Conservation (phyloP, 495 filamentous ascomycete species). For the Lineolata rhizophorae region DNA sequence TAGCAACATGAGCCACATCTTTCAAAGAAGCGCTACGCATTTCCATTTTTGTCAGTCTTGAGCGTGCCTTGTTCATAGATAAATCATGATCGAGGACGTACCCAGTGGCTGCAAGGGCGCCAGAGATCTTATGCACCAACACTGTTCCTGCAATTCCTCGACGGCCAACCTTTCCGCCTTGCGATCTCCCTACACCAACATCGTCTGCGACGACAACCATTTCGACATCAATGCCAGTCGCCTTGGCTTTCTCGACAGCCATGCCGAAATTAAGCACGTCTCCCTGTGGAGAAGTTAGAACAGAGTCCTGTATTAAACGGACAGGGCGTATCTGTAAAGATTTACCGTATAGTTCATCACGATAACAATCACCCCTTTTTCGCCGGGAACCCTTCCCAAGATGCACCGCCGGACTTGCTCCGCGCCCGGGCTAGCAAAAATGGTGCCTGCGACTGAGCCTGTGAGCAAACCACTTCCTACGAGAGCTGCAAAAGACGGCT, state of each 20-base stretch:
- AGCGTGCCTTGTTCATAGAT: not conserved
- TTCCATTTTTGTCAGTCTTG: not conserved
- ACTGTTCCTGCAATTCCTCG: slow-evolving; percentile 84
- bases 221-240: slow-evolving; percentile 56
- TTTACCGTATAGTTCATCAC: slow-evolving; percentile 49
- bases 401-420: slow-evolving; percentile 70
- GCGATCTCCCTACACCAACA: slow-evolving; percentile 66
- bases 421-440: slow-evolving; percentile 76
- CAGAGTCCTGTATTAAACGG: slow-evolving; percentile 36
- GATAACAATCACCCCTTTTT: slow-evolving; percentile 50
- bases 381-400: slow-evolving; percentile 42
- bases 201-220: slow-evolving; percentile 96
- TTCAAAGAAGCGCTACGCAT: slow-evolving; percentile 22
- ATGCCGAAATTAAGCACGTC: slow-evolving; percentile 93
- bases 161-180: slow-evolving; percentile 76
- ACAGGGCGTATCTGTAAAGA: slow-evolving; percentile 33
- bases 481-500: slow-evolving; percentile 65
- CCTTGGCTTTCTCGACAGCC: slow-evolving; percentile 79
- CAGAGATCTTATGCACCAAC: slow-evolving; percentile 70
- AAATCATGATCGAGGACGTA: slow-evolving; percentile 3
- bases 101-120: slow-evolving; percentile 62
- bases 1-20: slow-evolving; percentile 50
- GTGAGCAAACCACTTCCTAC: slow-evolving; percentile 56
- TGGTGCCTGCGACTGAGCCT: slow-evolving; percentile 73
- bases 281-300: slow-evolving; percentile 3